Percentiles rank a stretch among this genome's conserved stretches.
These are phyloP conservation scores for Rhynchospora pubera DNA, from an alignment of 176 grass and related monocot species.

Conservation along the genomic window DNA sequence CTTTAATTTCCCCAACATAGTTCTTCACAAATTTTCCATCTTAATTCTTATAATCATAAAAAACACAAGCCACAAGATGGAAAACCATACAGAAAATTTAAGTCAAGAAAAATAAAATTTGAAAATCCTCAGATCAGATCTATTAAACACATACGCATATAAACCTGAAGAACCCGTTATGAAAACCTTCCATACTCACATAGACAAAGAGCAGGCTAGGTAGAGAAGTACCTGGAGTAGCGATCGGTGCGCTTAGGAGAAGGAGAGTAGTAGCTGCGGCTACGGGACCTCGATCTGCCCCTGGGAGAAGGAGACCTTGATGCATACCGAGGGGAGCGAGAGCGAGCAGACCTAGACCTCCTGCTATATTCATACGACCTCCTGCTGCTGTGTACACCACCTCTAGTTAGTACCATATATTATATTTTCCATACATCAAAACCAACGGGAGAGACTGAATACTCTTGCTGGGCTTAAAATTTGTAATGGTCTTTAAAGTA, in stretches of 20 bases:
- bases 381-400: background rate
- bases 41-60: background rate
- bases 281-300: conserved; percentile 33
- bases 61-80: background rate
- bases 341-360: conserved; percentile 28
- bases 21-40: background rate
- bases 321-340: conserved; percentile 25
- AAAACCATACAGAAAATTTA: background rate
- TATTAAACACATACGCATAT: background rate
- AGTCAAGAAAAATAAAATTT: background rate
- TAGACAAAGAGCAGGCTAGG: background rate
- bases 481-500: background rate
- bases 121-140: background rate
- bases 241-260: conserved; percentile 32
- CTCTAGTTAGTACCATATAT: background rate
- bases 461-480: background rate
- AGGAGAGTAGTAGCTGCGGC: conserved; percentile 46
- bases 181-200: background rate
- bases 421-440: background rate
- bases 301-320: conserved; percentile 24
- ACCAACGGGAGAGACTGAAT: background rate
- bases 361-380: conserved; percentile 1
- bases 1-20: background rate
- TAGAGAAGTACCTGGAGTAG: conserved; percentile 27
- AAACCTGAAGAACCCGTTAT: background rate